Conservation (phyloP, 345 rosid genomes). For the Citrus sp. region DNA sequence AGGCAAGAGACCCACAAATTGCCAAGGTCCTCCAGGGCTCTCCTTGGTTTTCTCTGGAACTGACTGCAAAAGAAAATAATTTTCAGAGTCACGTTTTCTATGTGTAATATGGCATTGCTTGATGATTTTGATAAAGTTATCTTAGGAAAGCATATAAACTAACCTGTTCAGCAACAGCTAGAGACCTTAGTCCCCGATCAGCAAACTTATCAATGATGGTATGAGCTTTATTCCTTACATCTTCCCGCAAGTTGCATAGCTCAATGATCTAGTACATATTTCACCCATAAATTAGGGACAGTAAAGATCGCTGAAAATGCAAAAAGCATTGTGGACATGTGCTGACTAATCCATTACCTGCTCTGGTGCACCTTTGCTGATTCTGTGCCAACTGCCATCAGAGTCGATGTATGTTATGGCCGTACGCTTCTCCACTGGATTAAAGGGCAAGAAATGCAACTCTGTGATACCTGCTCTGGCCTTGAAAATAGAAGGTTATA, state of each 20-base stretch:
- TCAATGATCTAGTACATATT: conserved; percentile 49
- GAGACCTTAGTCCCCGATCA: conserved; percentile 78
- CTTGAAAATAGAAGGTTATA: conserved; percentile 10
- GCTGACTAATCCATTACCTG: conserved; percentile 39
- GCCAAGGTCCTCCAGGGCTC: conserved; percentile 78
- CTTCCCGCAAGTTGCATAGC: conserved; percentile 64
- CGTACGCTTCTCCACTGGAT: conserved; percentile 87
- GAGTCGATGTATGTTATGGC: conserved; percentile 74
- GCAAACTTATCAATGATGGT: conserved; percentile 83
- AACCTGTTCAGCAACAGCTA: conserved; percentile 74
- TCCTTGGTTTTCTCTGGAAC: conserved; percentile 63
- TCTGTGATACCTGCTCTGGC: conserved; percentile 74
- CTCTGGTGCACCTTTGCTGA: conserved; percentile 87
- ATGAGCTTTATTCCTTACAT: conserved; percentile 61
- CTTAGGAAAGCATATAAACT: conserved; percentile 1
- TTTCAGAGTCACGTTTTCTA: background rate
- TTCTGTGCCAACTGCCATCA: conserved; percentile 67
- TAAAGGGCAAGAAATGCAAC: conserved; percentile 81
- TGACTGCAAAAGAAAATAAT: conserved; percentile 30
- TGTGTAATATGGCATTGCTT: background rate
- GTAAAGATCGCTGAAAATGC: background rate
- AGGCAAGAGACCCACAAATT: conserved; percentile 84
- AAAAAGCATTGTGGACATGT: background rate
- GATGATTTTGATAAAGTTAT: background rate
- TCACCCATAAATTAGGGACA: background rate